These are phyloP conservation scores for Carex parvula DNA, from an alignment of 176 grass and related monocot species.

Conservation along the genomic window DNA sequence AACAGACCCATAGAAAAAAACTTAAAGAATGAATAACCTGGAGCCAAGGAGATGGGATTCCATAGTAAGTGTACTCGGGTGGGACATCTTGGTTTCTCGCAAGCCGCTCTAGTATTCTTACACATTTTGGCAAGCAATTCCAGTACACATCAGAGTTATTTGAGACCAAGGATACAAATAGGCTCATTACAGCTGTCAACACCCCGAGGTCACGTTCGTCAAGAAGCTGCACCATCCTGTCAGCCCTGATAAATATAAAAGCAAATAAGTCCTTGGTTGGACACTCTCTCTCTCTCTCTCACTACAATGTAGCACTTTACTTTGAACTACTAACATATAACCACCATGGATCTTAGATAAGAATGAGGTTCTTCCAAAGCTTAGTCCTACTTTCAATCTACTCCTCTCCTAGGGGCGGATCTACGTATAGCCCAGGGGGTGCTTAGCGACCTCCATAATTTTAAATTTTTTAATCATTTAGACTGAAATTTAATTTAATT, in stretches of 20 bases:
- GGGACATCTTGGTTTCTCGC: conserved; percentile 98
- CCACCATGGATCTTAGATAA: background rate
- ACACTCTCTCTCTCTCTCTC: background rate
- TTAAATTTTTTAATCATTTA: too few species aligned
- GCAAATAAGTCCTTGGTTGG: too few species aligned
- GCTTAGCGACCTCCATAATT: too few species aligned
- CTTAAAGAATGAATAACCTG: conserved; percentile 49
- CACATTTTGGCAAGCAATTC: conserved; percentile 98
- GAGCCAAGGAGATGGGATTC: conserved; percentile 99
- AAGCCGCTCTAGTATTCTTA: conserved; percentile 84
- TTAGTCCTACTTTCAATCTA: background rate
- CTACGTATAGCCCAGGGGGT: too few species aligned
- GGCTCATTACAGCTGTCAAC: conserved; percentile 96
- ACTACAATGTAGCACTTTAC: background rate
- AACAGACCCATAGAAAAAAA: background rate
- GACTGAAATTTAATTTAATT: too few species aligned
- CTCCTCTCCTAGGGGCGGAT: background rate
- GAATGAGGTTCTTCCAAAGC: background rate
- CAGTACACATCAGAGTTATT: conserved; percentile 92
- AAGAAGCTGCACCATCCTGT: conserved; percentile 94
- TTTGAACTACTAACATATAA: background rate
- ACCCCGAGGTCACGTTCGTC: conserved; percentile 96
- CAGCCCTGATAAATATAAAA: conserved; percentile 56
- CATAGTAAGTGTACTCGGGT: conserved; percentile 96
- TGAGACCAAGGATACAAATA: conserved; percentile 94